Conservation (phyloP, 371 early-diverging fungal species). For the Mucor indicus region DNA sequence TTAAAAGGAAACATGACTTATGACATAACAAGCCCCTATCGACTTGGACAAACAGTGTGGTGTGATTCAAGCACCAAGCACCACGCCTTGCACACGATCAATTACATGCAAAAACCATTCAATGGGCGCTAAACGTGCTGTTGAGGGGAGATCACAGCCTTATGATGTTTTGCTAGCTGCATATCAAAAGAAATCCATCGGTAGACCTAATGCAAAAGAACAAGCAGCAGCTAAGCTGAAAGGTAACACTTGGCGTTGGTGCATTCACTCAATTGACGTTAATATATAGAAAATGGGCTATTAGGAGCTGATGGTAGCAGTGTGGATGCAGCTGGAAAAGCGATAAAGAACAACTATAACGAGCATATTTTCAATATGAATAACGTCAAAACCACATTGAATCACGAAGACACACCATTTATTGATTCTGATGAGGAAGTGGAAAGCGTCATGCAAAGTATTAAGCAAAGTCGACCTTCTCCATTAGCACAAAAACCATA, state of each 20-base stretch:
- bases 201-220: conserved; percentile 42
- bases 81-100: conserved; percentile 70
- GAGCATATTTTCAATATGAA: too few species aligned
- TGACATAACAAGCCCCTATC: conserved; percentile 65
- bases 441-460: conserved; percentile 56
- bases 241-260: too few species aligned
- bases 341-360: too few species aligned
- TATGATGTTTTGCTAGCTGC: conserved; percentile 71
- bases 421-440: conserved; percentile 69
- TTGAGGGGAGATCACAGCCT: conserved; percentile 72
- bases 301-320: too few species aligned
- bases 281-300: too few species aligned
- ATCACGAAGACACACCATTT: conserved; percentile 23
- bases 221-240: conserved; percentile 3
- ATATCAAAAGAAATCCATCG: conserved; percentile 64
- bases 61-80: conserved; percentile 58
- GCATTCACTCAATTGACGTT: too few species aligned
- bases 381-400: too few species aligned
- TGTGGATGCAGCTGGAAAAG: too few species aligned
- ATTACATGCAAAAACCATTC: conserved; percentile 86
- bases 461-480: conserved; percentile 45
- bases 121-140: conserved; percentile 79
- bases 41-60: conserved; percentile 87
- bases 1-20: too few species aligned
- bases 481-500: conserved; percentile 58